Evolutionary conservation across 2,329 filamentous ascomycete species (phyloP).

Genomic region (Alternaria solani): DNA sequence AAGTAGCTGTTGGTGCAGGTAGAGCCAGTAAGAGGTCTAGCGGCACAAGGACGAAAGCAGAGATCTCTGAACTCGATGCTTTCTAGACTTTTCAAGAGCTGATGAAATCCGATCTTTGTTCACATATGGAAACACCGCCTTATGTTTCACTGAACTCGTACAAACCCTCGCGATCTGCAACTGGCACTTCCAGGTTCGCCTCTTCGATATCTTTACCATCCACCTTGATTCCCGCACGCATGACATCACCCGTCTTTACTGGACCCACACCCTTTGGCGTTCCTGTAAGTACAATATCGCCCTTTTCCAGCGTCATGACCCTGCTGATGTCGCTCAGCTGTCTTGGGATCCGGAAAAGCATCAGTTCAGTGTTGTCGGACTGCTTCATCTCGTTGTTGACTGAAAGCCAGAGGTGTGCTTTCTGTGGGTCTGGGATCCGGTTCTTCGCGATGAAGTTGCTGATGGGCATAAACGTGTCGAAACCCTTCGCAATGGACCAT

Average conservation of each 20-base stretch:
- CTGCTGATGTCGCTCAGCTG: conserved; percentile 90
- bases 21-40: not conserved
- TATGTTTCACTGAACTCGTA: conserved; percentile 73
- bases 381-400: conserved; percentile 84
- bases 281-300: conserved; percentile 94
- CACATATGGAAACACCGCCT: not conserved
- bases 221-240: conserved; percentile 83
- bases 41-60: not conserved
- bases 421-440: conserved; percentile 84
- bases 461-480: conserved; percentile 95
- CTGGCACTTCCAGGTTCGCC: conserved; percentile 81
- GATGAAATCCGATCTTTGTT: not conserved
- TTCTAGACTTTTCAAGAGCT: conserved; percentile 1
- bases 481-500: conserved; percentile 96
- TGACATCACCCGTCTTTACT: conserved; percentile 84
- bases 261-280: conserved; percentile 95
- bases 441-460: conserved; percentile 81
- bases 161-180: conserved; percentile 78
- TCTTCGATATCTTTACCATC: conserved; percentile 84
- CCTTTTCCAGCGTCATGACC: conserved; percentile 92
- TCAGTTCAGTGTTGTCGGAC: conserved; percentile 87
- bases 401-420: conserved; percentile 83
- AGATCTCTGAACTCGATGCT: conserved; percentile 4
- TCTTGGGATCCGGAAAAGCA: conserved; percentile 90
- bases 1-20: not conserved